Evolutionary conservation across 129 eudicot genomes (phyloP).

Genomic region (Ambrosia trifida): DNA sequence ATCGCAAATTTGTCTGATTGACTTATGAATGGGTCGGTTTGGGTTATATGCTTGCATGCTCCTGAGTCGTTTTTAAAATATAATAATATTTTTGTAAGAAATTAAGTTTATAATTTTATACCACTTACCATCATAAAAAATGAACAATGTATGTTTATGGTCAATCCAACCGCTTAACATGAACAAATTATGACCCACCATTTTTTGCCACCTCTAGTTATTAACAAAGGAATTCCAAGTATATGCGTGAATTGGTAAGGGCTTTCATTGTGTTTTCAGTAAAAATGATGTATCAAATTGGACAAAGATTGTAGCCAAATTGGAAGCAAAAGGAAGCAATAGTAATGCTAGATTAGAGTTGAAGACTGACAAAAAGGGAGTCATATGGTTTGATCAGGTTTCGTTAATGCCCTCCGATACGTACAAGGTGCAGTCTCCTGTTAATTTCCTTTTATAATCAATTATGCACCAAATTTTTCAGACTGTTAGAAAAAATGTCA

Average conservation of each 20-base stretch:
- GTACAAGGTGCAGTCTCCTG: conserved; percentile 56
- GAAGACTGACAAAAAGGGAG: conserved; percentile 63
- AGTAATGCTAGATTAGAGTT: conserved; percentile 63
- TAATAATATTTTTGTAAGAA: not conserved
- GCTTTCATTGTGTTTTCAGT: conserved; percentile 39
- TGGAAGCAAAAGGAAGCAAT: conserved; percentile 68
- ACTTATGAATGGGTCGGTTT: conserved; percentile 1
- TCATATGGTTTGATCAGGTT: conserved; percentile 96
- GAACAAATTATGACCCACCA: not conserved
- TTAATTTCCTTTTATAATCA: not conserved
- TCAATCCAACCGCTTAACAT: not conserved
- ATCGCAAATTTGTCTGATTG: not conserved
- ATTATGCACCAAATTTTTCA: not conserved
- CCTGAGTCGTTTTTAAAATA: not conserved
- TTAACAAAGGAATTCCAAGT: not conserved
- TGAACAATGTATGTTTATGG: not conserved
- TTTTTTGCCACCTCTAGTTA: conserved; percentile 6
- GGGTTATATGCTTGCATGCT: not conserved
- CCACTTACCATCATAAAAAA: not conserved
- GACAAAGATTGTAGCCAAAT: conserved; percentile 58
- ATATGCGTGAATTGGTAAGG: not conserved
- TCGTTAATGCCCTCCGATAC: conserved; percentile 90
- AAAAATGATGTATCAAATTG: conserved; percentile 61
- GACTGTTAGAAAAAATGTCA: too few species aligned
- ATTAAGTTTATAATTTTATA: not conserved